Evolutionary conservation across 2,329 filamentous ascomycete species (phyloP).

Genomic region (Ilyonectria sp.): DNA sequence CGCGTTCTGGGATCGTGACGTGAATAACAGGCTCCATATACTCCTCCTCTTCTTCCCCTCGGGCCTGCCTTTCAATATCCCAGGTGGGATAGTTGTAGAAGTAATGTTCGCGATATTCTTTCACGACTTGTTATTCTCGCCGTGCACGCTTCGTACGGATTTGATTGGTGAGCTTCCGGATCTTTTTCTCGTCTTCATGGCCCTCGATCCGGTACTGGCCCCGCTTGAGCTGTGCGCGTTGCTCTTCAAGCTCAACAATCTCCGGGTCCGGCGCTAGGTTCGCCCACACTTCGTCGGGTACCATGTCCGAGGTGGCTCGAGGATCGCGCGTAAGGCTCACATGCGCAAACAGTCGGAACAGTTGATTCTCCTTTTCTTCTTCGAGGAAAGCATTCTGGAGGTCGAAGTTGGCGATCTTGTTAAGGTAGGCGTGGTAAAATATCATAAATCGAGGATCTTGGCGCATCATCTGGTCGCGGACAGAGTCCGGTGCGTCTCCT

Average conservation of each 20-base stretch:
- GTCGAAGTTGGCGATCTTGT: constrained; percentile 49
- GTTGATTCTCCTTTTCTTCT: constrained; percentile 7
- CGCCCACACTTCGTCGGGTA: constrained; percentile 48
- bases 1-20: constrained; percentile 38
- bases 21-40: constrained; percentile 34
- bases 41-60: constrained; percentile 31
- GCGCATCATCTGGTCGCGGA: constrained; percentile 50
- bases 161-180: constrained; percentile 39
- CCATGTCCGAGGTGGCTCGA: constrained; percentile 41
- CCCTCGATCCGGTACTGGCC: constrained; percentile 45
- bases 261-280: constrained; percentile 42
- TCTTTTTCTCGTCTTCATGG: constrained; percentile 41
- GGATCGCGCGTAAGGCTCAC: no score
- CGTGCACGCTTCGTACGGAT: constrained; percentile 43
- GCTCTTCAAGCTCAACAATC: constrained; percentile 43
- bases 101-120: constrained; percentile 48
- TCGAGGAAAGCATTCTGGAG: constrained; percentile 49
- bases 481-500: constrained; percentile 45
- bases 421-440: constrained; percentile 49
- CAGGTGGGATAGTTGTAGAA: constrained; percentile 46
- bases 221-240: constrained; percentile 43
- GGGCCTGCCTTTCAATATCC: constrained; percentile 47
- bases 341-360: no score
- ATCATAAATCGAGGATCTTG: constrained; percentile 47
- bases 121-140: constrained; percentile 31